These are phyloP conservation scores for Fomes fomentarius DNA, from an alignment of 1,284 basidiomycete genomes.

Conservation along the genomic window DNA sequence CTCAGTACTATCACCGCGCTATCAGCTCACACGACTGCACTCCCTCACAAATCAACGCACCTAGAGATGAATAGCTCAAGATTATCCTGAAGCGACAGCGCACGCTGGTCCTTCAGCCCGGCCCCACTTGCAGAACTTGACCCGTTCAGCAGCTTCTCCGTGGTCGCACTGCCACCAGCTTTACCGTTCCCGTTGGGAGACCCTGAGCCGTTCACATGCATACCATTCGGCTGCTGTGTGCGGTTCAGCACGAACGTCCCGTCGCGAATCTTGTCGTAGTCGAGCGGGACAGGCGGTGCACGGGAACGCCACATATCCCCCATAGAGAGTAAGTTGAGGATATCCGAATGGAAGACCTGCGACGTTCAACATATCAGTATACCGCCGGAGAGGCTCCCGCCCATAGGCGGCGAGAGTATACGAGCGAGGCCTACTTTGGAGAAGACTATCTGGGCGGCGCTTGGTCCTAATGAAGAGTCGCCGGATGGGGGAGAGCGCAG, in stretches of 20 bases:
- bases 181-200: no score
- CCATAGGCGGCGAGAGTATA: neutral
- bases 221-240: constrained; percentile 23
- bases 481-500: constrained; percentile 49
- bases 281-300: constrained; percentile 82
- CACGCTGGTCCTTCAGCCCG: constrained; percentile 80
- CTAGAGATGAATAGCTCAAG: constrained; percentile 83
- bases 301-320: constrained; percentile 97
- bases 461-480: constrained; percentile 31
- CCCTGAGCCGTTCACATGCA: constrained; percentile 26
- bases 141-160: constrained; percentile 29
- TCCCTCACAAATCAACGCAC: constrained; percentile 40
- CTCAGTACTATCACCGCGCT: constrained; percentile 59
- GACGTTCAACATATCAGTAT: neutral
- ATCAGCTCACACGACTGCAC: neutral
- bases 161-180: constrained; percentile 27
- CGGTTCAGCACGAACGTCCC: constrained; percentile 55
- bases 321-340: constrained; percentile 90
- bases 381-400: no score
- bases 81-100: constrained; percentile 78
- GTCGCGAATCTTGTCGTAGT: constrained; percentile 73
- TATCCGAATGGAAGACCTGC: constrained; percentile 91
- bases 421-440: constrained; percentile 69
- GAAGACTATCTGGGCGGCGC: constrained; percentile 78
- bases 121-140: constrained; percentile 24